Percentiles rank a stretch among this genome's conserved stretches.
Evolutionary conservation across 192 early-diverging fungal species (phyloP).

Genomic region (Coemansia sp.): DNA sequence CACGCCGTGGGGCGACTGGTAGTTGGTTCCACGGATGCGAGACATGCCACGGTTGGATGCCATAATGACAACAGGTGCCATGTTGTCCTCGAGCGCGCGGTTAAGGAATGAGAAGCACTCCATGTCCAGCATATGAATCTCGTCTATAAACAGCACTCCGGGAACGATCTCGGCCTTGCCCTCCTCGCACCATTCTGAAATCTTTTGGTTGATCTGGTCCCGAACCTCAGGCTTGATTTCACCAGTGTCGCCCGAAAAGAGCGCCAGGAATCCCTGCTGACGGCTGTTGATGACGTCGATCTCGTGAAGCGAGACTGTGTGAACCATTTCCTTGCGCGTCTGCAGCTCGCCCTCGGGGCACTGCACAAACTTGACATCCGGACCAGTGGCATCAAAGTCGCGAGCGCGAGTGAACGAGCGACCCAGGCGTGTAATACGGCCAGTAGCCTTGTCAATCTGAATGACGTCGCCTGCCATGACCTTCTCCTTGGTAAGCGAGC

Average conservation of each 20-base stretch:
- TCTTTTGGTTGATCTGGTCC: conserved; percentile 96
- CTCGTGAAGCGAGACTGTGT: conserved; percentile 98
- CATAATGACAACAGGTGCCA: conserved; percentile 99
- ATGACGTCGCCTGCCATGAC: conserved; percentile 96
- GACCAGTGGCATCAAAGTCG: conserved; percentile 97
- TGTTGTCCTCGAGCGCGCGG: conserved; percentile 90
- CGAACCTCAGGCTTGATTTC: conserved; percentile 97
- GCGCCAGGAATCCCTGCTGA: conserved; percentile 93
- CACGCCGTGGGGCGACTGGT: conserved; percentile 94
- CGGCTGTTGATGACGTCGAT: conserved; percentile 98
- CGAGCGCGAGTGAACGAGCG: conserved; percentile 95
- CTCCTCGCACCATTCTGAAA: conserved; percentile 97
- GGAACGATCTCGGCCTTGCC: conserved; percentile 98
- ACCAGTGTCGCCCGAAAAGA: conserved; percentile 96
- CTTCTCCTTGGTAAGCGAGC: conserved; percentile 95
- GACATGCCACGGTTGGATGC: conserved; percentile 98
- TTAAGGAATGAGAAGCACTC: conserved; percentile 99
- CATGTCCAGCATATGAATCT: conserved; percentile 99
- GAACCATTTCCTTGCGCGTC: conserved; percentile 94
- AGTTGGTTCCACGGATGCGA: conserved; percentile 93
- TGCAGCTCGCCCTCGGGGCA: conserved; percentile 99
- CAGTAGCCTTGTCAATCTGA: conserved; percentile 96
- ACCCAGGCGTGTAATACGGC: conserved; percentile 92
- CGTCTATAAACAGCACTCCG: conserved; percentile 98
- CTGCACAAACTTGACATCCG: conserved; percentile 96